Conservation (phyloP, 192 early-diverging fungal species). For the Podila epicladia region DNA sequence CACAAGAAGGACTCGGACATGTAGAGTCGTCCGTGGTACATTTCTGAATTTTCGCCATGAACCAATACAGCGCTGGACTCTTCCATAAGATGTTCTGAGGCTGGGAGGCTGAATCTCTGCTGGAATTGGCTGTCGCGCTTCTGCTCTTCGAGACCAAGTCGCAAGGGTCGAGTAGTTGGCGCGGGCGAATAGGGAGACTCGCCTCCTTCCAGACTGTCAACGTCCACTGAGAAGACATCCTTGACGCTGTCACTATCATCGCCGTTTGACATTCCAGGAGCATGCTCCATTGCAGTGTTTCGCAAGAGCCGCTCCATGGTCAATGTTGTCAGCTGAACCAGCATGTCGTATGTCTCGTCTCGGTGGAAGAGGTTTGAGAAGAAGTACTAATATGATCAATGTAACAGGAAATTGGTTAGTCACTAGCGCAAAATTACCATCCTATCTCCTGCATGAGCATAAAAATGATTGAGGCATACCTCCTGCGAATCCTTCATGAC, state of each 20-base stretch:
- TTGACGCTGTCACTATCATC: slow-evolving; percentile 36
- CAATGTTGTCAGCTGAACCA: slow-evolving; percentile 89
- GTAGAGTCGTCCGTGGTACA: slow-evolving; percentile 74
- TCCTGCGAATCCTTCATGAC: slow-evolving; percentile 81
- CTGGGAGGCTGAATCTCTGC: slow-evolving; percentile 79
- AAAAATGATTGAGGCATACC: slow-evolving; percentile 50
- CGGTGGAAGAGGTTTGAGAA: slow-evolving; percentile 97
- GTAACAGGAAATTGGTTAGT: neutral
- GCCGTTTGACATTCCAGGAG: slow-evolving; percentile 59
- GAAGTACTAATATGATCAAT: slow-evolving; percentile 60
- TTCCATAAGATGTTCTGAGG: slow-evolving; percentile 76
- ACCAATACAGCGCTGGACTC: slow-evolving; percentile 70
- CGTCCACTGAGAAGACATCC: slow-evolving; percentile 47
- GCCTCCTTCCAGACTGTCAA: slow-evolving; percentile 32
- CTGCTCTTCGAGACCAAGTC: slow-evolving; percentile 74
- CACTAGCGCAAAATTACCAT: too few relatives aligned
- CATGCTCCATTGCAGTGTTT: slow-evolving; percentile 76
- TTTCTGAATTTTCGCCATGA: slow-evolving; percentile 58
- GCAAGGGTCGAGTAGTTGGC: slow-evolving; percentile 58
- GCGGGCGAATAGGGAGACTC: slow-evolving; percentile 34
- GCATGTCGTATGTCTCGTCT: slow-evolving; percentile 95
- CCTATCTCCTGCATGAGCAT: too few relatives aligned
- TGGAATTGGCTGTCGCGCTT: slow-evolving; percentile 84
- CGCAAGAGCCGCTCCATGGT: slow-evolving; percentile 91
- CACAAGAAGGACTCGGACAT: slow-evolving; percentile 91